Evolutionary conservation across 306 rosid genomes (phyloP), one percentile per base, ranked within the genome.

Genomic region (Dryas octopetala): DNA sequence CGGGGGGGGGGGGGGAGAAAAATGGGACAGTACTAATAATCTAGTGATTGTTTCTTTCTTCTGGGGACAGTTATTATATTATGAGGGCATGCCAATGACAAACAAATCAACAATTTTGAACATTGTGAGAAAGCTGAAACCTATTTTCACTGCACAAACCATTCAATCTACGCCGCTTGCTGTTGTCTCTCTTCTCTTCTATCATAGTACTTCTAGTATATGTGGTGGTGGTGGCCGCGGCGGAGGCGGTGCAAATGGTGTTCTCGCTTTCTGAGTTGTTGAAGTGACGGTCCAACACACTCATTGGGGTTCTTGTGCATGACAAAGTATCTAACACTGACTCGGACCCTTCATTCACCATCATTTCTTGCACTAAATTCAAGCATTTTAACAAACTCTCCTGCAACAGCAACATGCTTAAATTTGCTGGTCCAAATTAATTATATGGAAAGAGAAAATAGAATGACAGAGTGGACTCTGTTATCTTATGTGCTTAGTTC

Each of bases 361-460:
- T 19, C 82, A 76, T 79, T 77, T 85, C 88, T 82, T 75, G 83
- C 86, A 86, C 77, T 74, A 77, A 62, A 45, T 52, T 78, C 76
- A 76, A 75, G 86, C 96, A 89, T 57, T 71, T 83, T 40, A 58
- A 54, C 70, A 89, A 55, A 58, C 79, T 77, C 71, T 85, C 93
- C 97, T 91, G 76, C 44, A 83, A 60, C 26, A 63, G 16, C 32
- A 57, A 44, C 12, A 13, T 5, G 15, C 44, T 7, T 67, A 66
- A 6, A 12, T 19, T 47, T 45, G 14, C 4, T 17, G 57, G 57
- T 5, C 57, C 57, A 52, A 52, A 12, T 52, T 52, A 8, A 46
- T 46, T 46, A 46, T 46, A 8, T 8, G 9, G 38, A 32, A 32
- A 32, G 2, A 32, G 38, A 32, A 32, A 32, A 32, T 32, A 32